Conservation (phyloP, 108 stramenopile species). For the Stephanodiscus minutulus region DNA sequence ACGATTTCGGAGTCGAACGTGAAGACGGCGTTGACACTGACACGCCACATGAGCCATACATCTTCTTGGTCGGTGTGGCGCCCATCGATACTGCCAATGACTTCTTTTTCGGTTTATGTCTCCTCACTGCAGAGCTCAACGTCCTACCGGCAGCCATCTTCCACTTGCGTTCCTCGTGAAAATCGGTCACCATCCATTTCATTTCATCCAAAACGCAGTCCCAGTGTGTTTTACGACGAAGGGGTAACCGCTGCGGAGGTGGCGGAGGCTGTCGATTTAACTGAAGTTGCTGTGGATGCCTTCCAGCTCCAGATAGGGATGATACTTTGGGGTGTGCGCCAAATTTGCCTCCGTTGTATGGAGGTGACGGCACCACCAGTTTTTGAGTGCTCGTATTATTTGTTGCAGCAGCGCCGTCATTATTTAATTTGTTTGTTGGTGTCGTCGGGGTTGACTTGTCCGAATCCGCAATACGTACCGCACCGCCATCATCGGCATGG, state of each 20-base stretch:
- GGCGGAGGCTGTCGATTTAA: background rate
- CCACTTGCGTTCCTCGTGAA: slow-evolving; percentile 89
- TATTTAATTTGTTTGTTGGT: background rate
- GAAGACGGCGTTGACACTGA: background rate
- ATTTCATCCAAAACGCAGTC: slow-evolving; percentile 87
- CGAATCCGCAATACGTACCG: background rate
- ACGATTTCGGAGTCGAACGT: slow-evolving; percentile 2
- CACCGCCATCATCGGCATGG: background rate
- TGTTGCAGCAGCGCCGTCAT: background rate
- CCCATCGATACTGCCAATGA: background rate
- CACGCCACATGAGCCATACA: background rate
- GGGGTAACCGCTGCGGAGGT: slow-evolving; percentile 46
- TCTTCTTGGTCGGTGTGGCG: slow-evolving; percentile 12
- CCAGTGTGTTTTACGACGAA: slow-evolving; percentile 81
- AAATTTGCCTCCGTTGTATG: background rate
- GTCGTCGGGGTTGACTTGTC: background rate
- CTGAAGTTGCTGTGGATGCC: background rate
- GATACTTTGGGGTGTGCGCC: background rate
- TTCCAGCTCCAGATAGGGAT: background rate
- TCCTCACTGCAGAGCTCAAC: slow-evolving; percentile 33
- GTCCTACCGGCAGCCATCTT: slow-evolving; percentile 62
- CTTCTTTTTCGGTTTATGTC: slow-evolving; percentile 16
- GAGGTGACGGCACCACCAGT: background rate
- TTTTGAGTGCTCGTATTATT: background rate
- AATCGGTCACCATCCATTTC: slow-evolving; percentile 88